phyloP scores from a whole-genome alignment of 768 basidiomycete species.

The Boletus sensibilis region DNA sequence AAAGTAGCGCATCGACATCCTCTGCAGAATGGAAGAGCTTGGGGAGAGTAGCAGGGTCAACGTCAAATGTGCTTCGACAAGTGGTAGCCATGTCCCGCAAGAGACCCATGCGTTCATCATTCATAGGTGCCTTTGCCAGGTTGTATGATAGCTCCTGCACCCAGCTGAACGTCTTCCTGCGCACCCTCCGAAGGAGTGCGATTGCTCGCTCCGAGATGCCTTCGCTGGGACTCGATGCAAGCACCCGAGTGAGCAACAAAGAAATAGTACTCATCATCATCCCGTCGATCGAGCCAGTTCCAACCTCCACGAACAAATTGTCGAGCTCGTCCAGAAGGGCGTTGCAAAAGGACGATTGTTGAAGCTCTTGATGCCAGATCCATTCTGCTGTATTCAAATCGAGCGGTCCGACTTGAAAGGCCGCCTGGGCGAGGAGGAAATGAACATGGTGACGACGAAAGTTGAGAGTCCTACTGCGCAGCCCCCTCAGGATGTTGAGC shows the following conservation, averaged over 20 bases:
- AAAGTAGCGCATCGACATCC: not conserved
- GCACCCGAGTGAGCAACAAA: conserved; percentile 18
- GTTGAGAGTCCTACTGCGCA: not conserved
- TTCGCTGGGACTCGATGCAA: not conserved
- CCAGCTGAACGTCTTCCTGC: not conserved
- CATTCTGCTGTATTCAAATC: not conserved
- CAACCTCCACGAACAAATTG: not conserved
- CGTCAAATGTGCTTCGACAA: not conserved
- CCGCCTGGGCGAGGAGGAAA: not conserved
- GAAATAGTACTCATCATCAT: conserved; percentile 30
- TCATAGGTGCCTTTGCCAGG: not conserved
- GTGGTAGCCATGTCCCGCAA: not conserved
- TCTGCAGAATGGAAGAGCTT: not conserved
- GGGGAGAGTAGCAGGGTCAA: not conserved
- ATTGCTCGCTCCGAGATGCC: not conserved
- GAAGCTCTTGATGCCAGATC: not conserved
- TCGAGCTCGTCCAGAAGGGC: not conserved
- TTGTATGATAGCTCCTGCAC: not conserved
- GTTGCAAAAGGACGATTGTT: not conserved
- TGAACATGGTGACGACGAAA: not conserved
- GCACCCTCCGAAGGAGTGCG: not conserved
- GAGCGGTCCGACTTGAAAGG: conserved; percentile 23
- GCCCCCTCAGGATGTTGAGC: not conserved
- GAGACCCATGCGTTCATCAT: not conserved
- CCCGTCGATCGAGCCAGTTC: conserved; percentile 19